Conservation (phyloP, 2,329 filamentous ascomycete genomes). For the Domatiomyces globalis region DNA sequence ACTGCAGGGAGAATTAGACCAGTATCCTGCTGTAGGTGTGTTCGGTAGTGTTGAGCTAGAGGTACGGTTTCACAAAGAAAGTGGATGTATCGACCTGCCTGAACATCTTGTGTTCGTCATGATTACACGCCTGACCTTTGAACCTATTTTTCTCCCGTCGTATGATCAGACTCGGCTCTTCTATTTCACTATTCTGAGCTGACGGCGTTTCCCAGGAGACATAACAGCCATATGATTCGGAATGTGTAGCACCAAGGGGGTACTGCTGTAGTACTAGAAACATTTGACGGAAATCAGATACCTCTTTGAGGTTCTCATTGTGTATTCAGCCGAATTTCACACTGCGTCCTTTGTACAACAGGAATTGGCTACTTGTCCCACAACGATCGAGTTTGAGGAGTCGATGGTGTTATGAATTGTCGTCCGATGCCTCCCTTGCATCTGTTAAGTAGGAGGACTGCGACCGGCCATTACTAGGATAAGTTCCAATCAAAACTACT, state of each 20-base stretch:
- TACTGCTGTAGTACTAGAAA: no score
- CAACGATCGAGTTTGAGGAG: neutral
- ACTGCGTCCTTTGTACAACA: neutral
- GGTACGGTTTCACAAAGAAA: slow-evolving; percentile 33
- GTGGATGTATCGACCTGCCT: neutral
- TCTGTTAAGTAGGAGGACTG: neutral
- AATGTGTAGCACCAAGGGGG: neutral
- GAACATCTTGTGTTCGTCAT: neutral
- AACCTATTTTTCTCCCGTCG: neutral
- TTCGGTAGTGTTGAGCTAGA: slow-evolving; percentile 51
- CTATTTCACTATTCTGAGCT: neutral
- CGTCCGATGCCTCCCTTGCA: no score
- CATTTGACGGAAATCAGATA: no score
- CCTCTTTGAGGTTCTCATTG: no score
- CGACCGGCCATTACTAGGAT: no score
- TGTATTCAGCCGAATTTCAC: no score
- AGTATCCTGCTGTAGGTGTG: slow-evolving; percentile 46
- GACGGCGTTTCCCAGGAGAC: neutral
- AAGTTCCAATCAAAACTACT: no score
- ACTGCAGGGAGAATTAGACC: slow-evolving; percentile 53
- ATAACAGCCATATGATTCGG: neutral
- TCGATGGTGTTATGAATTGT: neutral
- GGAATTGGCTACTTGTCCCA: neutral
- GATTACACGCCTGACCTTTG: neutral
- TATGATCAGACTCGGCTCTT: no score